These are phyloP conservation scores for Pseudotsuga menziesii DNA, from an alignment of 75 land plant species.

Conservation along the genomic window DNA sequence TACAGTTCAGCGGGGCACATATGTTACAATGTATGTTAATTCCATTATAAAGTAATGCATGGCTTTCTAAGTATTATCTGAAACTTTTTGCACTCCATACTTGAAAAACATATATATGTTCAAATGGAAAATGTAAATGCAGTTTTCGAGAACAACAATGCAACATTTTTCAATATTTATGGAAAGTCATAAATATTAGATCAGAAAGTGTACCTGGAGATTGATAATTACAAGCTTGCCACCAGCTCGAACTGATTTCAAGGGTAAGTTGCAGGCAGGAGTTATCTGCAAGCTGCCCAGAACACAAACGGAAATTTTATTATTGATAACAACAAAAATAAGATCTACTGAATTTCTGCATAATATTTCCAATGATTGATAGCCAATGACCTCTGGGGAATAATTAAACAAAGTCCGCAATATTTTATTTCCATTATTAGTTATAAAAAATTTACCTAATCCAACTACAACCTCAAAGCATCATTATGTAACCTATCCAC, in stretches of 20 bases:
- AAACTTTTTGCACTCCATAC: too few relatives aligned
- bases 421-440: not conserved
- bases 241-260: conserved; percentile 67
- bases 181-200: not conserved
- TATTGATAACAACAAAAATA: conserved; percentile 13
- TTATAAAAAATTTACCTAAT: not conserved
- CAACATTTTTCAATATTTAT: not conserved
- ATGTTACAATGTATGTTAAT: too few relatives aligned
- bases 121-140: not conserved
- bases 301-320: conserved; percentile 5
- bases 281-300: conserved; percentile 84
- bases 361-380: not conserved
- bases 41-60: too few relatives aligned
- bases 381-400: conserved; percentile 2
- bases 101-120: not conserved
- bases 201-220: conserved; percentile 64
- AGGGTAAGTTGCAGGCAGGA: conserved; percentile 94
- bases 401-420: conserved; percentile 4
- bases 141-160: conserved; percentile 1
- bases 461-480: not conserved
- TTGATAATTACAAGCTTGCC: conserved; percentile 91
- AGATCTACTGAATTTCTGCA: not conserved
- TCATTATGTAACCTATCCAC: not conserved
- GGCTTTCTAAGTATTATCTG: too few relatives aligned
- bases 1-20: too few relatives aligned